Conservation (phyloP, 108 stramenopile genomes). For the Schizochytrium sp. region DNA sequence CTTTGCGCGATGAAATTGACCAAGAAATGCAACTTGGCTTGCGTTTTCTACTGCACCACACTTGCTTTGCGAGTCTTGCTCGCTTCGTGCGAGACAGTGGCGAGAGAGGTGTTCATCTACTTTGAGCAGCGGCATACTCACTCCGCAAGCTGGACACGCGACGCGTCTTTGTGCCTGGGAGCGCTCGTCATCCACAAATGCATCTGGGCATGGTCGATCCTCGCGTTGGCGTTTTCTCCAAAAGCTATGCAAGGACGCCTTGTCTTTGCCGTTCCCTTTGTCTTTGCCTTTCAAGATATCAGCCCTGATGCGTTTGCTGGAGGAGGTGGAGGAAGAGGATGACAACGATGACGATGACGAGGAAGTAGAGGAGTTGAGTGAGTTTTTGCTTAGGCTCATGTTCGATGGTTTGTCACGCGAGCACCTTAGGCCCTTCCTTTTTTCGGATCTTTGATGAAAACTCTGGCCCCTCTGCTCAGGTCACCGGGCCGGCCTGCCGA, state of each 20-base stretch:
- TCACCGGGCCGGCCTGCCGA: no score
- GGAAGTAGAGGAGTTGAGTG: no score
- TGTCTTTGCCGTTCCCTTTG: neutral
- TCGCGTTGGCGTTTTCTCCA: neutral
- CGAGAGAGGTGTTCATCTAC: neutral
- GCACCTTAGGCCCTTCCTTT: no score
- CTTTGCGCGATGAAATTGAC: neutral
- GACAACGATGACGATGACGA: no score
- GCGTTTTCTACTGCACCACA: neutral
- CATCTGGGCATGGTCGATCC: neutral
- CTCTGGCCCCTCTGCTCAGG: no score
- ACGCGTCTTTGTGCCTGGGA: neutral
- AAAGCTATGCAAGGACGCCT: neutral
- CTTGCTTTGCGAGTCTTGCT: neutral
- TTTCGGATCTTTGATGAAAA: no score
- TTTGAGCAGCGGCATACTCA: neutral
- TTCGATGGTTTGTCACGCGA: no score
- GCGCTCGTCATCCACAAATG: neutral
- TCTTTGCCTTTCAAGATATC: no score
- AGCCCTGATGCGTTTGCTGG: no score
- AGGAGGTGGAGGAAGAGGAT: no score
- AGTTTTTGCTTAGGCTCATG: no score
- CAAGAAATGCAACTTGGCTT: neutral
- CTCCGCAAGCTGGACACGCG: neutral
- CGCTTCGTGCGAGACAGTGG: neutral